These are phyloP conservation scores for Rosa lucieae DNA, from an alignment of 306 rosid genomes.

Conservation along the genomic window DNA sequence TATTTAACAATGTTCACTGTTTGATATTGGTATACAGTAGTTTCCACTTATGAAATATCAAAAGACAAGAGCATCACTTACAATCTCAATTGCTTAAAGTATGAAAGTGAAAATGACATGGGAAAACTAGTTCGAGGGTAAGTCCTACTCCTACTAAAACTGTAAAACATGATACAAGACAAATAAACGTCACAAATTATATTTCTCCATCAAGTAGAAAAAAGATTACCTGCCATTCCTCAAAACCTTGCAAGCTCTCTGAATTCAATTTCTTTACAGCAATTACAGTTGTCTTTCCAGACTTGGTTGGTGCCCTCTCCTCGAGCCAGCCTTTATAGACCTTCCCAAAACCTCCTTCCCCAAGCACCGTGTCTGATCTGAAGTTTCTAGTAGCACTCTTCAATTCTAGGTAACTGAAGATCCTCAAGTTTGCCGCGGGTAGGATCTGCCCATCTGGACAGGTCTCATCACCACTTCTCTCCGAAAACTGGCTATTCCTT, in stretches of 20 bases:
- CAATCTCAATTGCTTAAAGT: constrained; percentile 1
- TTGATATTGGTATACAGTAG: background rate
- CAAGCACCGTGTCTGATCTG: constrained; percentile 71
- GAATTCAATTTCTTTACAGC: constrained; percentile 93
- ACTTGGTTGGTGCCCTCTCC: constrained; percentile 53
- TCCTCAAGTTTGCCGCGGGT: constrained; percentile 67
- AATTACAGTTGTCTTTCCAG: constrained; percentile 52
- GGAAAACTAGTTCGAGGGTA: constrained; percentile 1
- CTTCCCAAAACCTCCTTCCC: constrained; percentile 95
- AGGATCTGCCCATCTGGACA: constrained; percentile 66
- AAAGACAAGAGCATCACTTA: background rate
- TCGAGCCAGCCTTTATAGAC: constrained; percentile 94
- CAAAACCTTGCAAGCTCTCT: constrained; percentile 82
- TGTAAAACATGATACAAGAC: background rate
- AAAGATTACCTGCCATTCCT: constrained; percentile 86
- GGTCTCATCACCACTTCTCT: constrained; percentile 44
- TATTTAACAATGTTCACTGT: background rate
- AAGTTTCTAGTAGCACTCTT: constrained; percentile 78
- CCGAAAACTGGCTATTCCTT: constrained; percentile 61
- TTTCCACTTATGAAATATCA: background rate
- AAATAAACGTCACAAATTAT: background rate
- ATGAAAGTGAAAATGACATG: background rate
- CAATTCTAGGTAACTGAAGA: constrained; percentile 67
- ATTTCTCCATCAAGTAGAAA: constrained; percentile 2
- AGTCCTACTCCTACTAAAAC: background rate